Evolutionary conservation across 139 green algal genomes (phyloP).

Genomic region (Ettlia oleoabundans): DNA sequence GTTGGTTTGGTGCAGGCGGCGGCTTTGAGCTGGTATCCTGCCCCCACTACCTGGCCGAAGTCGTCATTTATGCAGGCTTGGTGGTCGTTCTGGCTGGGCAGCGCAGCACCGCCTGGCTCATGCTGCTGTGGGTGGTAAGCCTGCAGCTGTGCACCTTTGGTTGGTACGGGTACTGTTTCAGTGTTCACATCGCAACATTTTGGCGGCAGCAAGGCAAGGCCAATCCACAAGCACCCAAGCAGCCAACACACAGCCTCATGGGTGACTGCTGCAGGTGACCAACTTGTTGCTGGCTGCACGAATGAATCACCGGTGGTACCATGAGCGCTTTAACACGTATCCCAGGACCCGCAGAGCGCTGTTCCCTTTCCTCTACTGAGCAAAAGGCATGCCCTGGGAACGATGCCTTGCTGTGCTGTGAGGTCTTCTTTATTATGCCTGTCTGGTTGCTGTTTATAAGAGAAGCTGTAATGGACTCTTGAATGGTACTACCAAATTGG

Average conservation of each 20-base stretch:
- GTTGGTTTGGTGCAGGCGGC: constrained; percentile 50
- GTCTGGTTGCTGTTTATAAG: no score
- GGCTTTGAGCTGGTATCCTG: constrained; percentile 80
- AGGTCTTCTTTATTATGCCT: no score
- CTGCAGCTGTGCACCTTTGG: background rate
- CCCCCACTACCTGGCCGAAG: constrained; percentile 86
- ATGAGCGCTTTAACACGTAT: constrained; percentile 60
- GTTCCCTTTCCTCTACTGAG: constrained; percentile 43
- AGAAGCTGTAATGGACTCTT: no score
- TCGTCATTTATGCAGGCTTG: constrained; percentile 81
- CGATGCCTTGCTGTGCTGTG: no score
- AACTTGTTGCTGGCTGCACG: constrained; percentile 76
- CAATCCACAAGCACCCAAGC: no score
- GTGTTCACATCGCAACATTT: no score
- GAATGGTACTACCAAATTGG: no score
- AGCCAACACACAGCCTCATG: no score
- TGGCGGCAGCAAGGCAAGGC: no score
- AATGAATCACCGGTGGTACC: constrained; percentile 74
- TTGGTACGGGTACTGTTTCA: no score
- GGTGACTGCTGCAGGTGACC: constrained; percentile 56
- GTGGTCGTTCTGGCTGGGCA: constrained; percentile 21
- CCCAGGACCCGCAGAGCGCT: constrained; percentile 52
- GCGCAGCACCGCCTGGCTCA: constrained; percentile 25
- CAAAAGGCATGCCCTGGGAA: background rate
- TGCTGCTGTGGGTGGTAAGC: constrained; percentile 57